Evolutionary conservation across 2,329 filamentous ascomycete species (phyloP).

Genomic region (Neofusicoccum umdonicola): DNA sequence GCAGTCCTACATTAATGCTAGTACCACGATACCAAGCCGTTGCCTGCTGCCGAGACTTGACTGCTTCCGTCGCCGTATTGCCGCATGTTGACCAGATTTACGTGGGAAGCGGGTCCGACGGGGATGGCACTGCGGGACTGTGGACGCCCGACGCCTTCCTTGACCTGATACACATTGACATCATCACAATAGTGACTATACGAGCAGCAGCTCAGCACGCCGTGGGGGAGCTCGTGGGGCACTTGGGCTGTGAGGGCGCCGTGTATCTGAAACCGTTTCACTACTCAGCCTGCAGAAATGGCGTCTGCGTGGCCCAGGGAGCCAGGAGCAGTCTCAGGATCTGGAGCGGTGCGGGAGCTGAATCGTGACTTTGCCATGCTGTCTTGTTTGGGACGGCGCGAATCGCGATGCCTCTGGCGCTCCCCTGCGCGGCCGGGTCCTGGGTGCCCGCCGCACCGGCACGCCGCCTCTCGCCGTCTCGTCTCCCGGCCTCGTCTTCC

Average conservation of each 20-base stretch:
- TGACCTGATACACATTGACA: slow-evolving; percentile 1
- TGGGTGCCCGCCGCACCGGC: neutral
- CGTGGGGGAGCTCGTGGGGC: neutral
- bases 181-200: neutral
- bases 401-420: neutral
- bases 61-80: neutral
- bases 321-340: neutral
- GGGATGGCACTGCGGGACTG: neutral
- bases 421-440: neutral
- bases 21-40: neutral
- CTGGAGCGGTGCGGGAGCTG: neutral
- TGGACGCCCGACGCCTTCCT: neutral
- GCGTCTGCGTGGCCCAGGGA: neutral
- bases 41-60: neutral
- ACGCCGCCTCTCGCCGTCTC: too few relatives aligned
- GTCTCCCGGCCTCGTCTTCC: neutral
- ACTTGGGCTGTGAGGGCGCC: neutral
- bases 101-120: neutral
- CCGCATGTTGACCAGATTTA: neutral
- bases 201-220: neutral
- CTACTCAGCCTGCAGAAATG: neutral
- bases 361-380: slow-evolving; percentile 1
- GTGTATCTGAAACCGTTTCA: neutral
- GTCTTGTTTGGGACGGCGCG: neutral
- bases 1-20: neutral